Evolutionary conservation across 495 filamentous ascomycete species (phyloP), one percentile per base, ranked within the genome.

Genomic region (Lasiosphaeria hispida): DNA sequence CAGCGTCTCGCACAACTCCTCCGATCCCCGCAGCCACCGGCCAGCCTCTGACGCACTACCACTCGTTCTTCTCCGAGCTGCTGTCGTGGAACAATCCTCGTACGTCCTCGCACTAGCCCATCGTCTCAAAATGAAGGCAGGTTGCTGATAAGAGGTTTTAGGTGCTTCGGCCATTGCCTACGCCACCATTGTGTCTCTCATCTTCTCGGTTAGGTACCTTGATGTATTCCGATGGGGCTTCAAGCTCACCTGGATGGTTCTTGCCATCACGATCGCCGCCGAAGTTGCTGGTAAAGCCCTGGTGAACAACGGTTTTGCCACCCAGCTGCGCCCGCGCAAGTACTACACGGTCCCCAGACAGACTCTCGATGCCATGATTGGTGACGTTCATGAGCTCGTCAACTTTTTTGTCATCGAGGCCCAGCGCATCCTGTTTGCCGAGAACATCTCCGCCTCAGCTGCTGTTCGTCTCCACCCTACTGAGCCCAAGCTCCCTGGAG

Each of bases 341-440:
- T 99, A 99, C 80, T 96, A 92, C 75, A 96, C 90, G 23, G 79
- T 99, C 39, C 86, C 92, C 9, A 84, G 88, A 64, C 90, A 94
- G 62, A 90, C 89, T 8, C 76, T 96, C 11, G 90, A 97, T 64
- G 75, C 80, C 53, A 66, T 91, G 13, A 79, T 92, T 51, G 92
- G 91, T 60, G 94, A 97, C 67, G 69, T 93, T 34, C 88, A 93
- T 70, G 92, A 97, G 73, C 79, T 99, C 48, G 75, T 92, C 75
- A 96, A 99, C 82, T 99, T 99, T 77, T 91, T 97, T 75, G 81
- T 96, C 62, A 91, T 99, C 61, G 94, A 99, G 77, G 86, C 90
- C 71, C 94, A 99, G 82, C 86, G 95, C 58, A 83, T 99, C 65
- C 63, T 97, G 53, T 99, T 96, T 63, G 94, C 87, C 50, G 94